Base-by-base conservation (phyloP, 78 protist species). In the Dictyostelium capitatum region DNA sequence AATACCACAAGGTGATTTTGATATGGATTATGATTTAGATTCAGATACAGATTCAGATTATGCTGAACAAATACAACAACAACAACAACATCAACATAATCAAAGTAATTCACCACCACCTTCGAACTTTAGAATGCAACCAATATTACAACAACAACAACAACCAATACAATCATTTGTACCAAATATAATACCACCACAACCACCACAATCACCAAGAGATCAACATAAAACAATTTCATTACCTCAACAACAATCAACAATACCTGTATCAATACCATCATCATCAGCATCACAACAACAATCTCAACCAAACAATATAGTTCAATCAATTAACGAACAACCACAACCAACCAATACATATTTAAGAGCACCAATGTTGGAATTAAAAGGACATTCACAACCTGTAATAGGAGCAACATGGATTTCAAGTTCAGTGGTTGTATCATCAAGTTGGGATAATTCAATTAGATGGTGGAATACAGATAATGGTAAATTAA, bases 361-460 rank as follows among this genome's bases (percentile, higher is more conserved):
- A n/a, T 43, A 41, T 37, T 30, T 85, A 30, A 53, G 92, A 85
- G 11, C 82, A 14, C 92, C 92, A 74, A 11, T 59, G 7, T 28
- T 85, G 28, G 92, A 85, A 59, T 30, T 85, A 19, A 85, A 85
- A 75, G 92, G 92, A 10, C 92, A 85, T 19, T 43, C 82, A 19
- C 77, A 70, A 1, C 92, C 92, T 3, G 92, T 85, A 6, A 59
- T 72, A 5, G 92, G 74, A 28, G 92, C 92, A 14, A 28, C 47
- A 3, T 85, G 92, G 92, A 46, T 72, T 47, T 37, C 83, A 8
- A 46, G 28, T 10, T 50, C 28, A 30, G 46, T 30, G 17, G 19
- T 85, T 41, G 82, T 47, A 17, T 74, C 92, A 20, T 41, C 83
- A 8, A 85, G 92, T 75, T 85, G 92, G 92, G 92, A 85, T 53